Base-by-base conservation (phyloP, 2,329 filamentous ascomycete species). In the Simplicillium aogashimaense region DNA sequence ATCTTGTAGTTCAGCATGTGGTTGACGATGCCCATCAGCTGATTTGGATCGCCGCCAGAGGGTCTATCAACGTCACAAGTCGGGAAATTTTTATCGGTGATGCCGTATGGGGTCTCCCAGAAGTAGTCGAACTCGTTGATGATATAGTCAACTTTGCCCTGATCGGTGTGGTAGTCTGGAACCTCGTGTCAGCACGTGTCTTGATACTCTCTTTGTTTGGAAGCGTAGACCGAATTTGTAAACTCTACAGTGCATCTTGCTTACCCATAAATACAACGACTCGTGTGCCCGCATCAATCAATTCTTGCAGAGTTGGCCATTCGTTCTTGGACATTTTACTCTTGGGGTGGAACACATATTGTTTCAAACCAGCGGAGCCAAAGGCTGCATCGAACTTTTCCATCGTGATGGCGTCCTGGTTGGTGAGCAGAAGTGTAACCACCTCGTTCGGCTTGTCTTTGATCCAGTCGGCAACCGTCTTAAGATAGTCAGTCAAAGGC, bases 31-130 rank as follows among this genome's bases (percentile, higher is more conserved):
- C 62, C 64, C 66, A 72, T 66, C 28, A 62, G 61, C 18, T 56
- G 56, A 15, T 55, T 49, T 0, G 64, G 51, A 28, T 62, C 55
- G 16, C 58, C 62, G 1, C 55, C 57, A 0, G 54, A 38, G 0
- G 85, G 85, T 7, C 84, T 72, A 53, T 83, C 70, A 3, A 85
- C 67, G 10, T 64, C 63, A 61, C 85, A 90, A 33, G 71, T 73
- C 52, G 78, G 77, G 52, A 83, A 80, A 13, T 63, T 65, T 1
- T 70, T 59, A 37, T 73, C 63, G 1, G 70, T 74, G 45, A 79
- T 76, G 47, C 83, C 77, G 59, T 73, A 89, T 1, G 74, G 68
- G 35, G 83, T 90, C 56, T 90, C 85, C 65, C 83, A 88, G 48
- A 82, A 72, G 58, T 77, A 78, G 17, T 63, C 60, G 53, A 79